phyloP scores from a whole-genome alignment of 1,284 basidiomycete genomes.

The Veloboletus limbatus region DNA sequence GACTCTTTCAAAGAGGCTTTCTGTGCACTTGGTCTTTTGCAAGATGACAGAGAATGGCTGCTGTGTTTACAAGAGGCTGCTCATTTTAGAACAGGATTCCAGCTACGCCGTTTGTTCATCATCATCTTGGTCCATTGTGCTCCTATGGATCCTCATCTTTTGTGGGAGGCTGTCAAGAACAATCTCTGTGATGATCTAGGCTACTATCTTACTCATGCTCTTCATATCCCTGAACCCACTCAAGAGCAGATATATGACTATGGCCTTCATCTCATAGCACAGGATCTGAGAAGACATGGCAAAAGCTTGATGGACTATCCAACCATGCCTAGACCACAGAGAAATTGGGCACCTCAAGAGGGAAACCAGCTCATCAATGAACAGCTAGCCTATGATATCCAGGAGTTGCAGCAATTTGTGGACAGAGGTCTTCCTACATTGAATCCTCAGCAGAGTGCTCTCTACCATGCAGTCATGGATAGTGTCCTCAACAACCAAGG shows the following conservation, averaged over 20 bases:
- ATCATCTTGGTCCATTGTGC: conserved; percentile 30
- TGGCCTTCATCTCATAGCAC: conserved; percentile 36
- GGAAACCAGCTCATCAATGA: conserved; percentile 40
- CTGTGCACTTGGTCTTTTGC: conserved; percentile 33
- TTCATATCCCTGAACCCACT: conserved; percentile 20
- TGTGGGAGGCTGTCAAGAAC: conserved; percentile 29
- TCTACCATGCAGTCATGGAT: conserved; percentile 13
- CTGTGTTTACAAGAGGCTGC: conserved; percentile 35
- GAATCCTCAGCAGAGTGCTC: conserved; percentile 6
- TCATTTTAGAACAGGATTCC: conserved; percentile 27
- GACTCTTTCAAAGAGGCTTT: conserved; percentile 34
- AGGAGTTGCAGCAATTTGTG: conserved; percentile 13
- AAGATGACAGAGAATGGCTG: conserved; percentile 38
- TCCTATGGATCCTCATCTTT: conserved; percentile 22
- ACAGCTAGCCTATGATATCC: conserved; percentile 34
- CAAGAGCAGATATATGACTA: conserved; percentile 39
- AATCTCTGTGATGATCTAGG: conserved; percentile 35
- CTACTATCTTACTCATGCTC: neutral
- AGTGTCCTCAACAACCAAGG: conserved; percentile 7
- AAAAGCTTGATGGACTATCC: conserved; percentile 28
- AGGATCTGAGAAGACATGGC: conserved; percentile 28
- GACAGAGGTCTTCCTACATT: conserved; percentile 6
- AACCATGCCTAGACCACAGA: conserved; percentile 31
- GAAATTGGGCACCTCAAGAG: conserved; percentile 27
- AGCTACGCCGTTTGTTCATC: conserved; percentile 33